Conservation (phyloP, 768 basidiomycete species). For the Exsudoporus frostii region DNA sequence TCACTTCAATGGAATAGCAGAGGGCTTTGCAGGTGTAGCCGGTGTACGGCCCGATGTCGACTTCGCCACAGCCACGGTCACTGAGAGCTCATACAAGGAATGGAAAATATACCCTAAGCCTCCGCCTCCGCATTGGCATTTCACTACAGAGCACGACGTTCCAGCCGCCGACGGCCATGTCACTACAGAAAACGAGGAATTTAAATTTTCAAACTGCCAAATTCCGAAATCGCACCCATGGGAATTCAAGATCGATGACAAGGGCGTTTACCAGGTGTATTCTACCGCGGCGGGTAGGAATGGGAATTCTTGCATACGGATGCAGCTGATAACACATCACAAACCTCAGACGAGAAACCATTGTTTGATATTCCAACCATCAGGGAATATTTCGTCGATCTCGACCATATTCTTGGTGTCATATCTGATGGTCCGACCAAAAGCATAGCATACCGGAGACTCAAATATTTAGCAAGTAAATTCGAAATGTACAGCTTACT, state of each 20-base stretch:
- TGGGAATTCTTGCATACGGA: not conserved
- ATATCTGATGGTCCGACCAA: slow-evolving; percentile 96
- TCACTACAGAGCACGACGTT: slow-evolving; percentile 51
- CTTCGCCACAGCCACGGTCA: slow-evolving; percentile 21
- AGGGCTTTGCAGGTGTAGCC: slow-evolving; percentile 58
- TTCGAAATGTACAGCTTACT: slow-evolving; percentile 90
- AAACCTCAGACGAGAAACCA: slow-evolving; percentile 46
- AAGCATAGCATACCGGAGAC: slow-evolving; percentile 86
- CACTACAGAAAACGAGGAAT: slow-evolving; percentile 42
- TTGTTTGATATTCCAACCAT: slow-evolving; percentile 79
- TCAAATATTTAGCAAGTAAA: slow-evolving; percentile 90
- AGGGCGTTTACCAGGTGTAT: slow-evolving; percentile 90
- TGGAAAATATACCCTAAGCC: slow-evolving; percentile 94
- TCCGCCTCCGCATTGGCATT: slow-evolving; percentile 96
- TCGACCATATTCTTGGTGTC: slow-evolving; percentile 86
- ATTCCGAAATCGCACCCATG: slow-evolving; percentile 68
- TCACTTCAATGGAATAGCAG: slow-evolving; percentile 63
- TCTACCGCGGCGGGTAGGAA: slow-evolving; percentile 22
- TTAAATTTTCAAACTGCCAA: slow-evolving; percentile 65
- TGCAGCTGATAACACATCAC: not conserved
- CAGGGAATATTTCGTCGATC: slow-evolving; percentile 93
- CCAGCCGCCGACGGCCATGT: slow-evolving; percentile 39
- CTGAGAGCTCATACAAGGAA: slow-evolving; percentile 40
- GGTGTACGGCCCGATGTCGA: slow-evolving; percentile 66
- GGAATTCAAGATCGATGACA: slow-evolving; percentile 74